These are phyloP conservation scores for Gossypium australe DNA, from an alignment of 345 rosid genomes.

Conservation along the genomic window DNA sequence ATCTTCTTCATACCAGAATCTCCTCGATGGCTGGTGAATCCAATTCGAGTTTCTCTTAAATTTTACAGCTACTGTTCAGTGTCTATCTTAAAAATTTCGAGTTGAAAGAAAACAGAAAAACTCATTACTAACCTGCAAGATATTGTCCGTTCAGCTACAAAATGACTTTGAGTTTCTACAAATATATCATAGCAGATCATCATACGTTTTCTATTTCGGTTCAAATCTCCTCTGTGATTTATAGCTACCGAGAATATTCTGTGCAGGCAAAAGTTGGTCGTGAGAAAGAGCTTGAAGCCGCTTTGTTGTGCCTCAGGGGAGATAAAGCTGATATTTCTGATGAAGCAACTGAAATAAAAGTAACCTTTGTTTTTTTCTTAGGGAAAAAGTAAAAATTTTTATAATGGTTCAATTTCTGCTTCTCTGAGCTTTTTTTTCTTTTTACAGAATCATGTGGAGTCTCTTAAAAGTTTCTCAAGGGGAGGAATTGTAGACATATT, in stretches of 20 bases:
- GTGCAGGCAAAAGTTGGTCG: constrained; percentile 27
- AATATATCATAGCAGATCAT: too few species aligned
- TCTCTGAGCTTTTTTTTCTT: background rate
- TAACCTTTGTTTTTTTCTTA: background rate
- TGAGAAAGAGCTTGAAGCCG: constrained; percentile 15
- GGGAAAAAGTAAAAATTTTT: background rate
- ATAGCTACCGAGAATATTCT: too few species aligned
- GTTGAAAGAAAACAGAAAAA: background rate
- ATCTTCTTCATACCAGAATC: constrained; percentile 49
- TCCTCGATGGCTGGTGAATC: constrained; percentile 50
- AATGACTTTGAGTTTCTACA: too few species aligned
- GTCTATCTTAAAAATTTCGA: background rate
- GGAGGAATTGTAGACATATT: background rate
- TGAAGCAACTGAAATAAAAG: constrained; percentile 15
- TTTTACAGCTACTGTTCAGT: background rate
- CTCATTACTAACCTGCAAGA: background rate
- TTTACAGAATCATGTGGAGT: background rate
- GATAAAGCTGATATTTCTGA: constrained; percentile 19
- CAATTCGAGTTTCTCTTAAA: background rate
- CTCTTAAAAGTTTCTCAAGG: background rate
- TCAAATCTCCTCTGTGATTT: too few species aligned
- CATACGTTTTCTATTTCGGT: too few species aligned
- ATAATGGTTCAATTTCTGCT: background rate
- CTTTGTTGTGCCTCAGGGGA: constrained; percentile 23
- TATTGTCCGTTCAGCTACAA: too few species aligned